Percentiles rank a stretch among this genome's conserved stretches.
Evolutionary conservation across 1,284 basidiomycete species (phyloP).

Genomic region (Fomitopsis betulina): DNA sequence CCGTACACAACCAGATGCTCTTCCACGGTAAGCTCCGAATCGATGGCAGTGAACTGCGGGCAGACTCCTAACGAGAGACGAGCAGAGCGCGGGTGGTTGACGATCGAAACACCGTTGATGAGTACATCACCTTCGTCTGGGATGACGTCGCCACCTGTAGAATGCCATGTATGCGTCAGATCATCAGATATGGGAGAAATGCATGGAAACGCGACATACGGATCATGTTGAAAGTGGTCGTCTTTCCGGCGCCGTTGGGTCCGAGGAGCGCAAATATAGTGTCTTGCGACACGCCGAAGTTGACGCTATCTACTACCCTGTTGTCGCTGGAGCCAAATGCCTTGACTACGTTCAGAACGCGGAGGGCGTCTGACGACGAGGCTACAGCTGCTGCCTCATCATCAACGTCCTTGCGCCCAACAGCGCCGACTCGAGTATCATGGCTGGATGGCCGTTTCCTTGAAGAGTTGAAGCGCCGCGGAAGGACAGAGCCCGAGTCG

Average conservation of each 20-base stretch:
- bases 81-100: constrained; percentile 54
- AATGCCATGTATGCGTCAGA: background rate
- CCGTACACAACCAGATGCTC: constrained; percentile 72
- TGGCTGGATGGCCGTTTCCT: constrained; percentile 5
- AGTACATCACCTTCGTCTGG: constrained; percentile 63
- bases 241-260: constrained; percentile 81
- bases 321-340: constrained; percentile 43
- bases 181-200: background rate
- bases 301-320: constrained; percentile 70
- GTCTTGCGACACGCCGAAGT: constrained; percentile 59
- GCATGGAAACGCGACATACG: constrained; percentile 45
- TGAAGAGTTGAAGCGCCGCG: constrained; percentile 17
- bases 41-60: constrained; percentile 82
- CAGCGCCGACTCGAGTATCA: constrained; percentile 3
- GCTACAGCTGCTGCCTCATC: constrained; percentile 49
- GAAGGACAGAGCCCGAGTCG: constrained; percentile 53
- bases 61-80: constrained; percentile 71
- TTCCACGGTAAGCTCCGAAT: constrained; percentile 69
- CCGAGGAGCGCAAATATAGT: constrained; percentile 74
- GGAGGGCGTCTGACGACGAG: constrained; percentile 50
- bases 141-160: constrained; percentile 52
- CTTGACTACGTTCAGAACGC: constrained; percentile 67
- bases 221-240: constrained; percentile 74
- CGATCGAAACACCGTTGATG: constrained; percentile 61
- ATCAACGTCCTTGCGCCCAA: constrained; percentile 40